These are phyloP conservation scores for Puccinia horiana DNA, from an alignment of 1,284 basidiomycete genomes.

Conservation along the genomic window DNA sequence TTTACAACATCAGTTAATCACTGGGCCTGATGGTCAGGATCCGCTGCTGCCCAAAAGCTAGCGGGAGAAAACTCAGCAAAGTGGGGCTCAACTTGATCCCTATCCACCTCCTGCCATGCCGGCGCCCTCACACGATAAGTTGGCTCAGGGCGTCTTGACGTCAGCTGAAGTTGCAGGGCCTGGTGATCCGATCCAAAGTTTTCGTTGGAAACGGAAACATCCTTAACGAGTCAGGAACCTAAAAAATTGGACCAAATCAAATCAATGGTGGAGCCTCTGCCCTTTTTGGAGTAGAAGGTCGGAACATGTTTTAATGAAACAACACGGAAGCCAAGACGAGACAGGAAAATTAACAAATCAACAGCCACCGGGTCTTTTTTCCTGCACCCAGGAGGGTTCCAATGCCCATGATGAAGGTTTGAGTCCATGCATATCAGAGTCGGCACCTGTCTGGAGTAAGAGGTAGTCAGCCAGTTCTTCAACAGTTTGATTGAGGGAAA, in stretches of 20 bases:
- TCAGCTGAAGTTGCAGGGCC: neutral
- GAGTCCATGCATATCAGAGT: neutral
- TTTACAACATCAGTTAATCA: neutral
- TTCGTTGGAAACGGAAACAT: neutral
- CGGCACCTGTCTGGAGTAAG: neutral
- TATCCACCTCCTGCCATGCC: neutral
- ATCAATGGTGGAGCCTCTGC: neutral
- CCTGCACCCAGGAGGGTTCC: neutral
- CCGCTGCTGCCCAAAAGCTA: too few relatives aligned
- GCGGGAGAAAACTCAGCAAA: neutral
- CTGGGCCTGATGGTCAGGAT: too few relatives aligned
- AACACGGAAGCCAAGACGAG: neutral
- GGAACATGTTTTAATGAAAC: neutral
- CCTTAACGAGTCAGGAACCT: neutral
- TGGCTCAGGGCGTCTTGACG: neutral
- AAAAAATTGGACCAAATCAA: conserved; percentile 7
- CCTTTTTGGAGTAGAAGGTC: neutral
- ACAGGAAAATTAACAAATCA: neutral
- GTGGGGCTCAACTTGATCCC: too few relatives aligned
- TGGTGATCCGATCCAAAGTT: neutral
- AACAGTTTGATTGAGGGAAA: neutral
- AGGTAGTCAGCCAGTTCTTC: neutral
- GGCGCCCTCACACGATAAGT: neutral
- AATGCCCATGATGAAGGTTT: conserved; percentile 10
- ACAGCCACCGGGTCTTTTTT: neutral